Conservation (phyloP, 2,329 filamentous ascomycete species). For the Exophiala sp. region DNA sequence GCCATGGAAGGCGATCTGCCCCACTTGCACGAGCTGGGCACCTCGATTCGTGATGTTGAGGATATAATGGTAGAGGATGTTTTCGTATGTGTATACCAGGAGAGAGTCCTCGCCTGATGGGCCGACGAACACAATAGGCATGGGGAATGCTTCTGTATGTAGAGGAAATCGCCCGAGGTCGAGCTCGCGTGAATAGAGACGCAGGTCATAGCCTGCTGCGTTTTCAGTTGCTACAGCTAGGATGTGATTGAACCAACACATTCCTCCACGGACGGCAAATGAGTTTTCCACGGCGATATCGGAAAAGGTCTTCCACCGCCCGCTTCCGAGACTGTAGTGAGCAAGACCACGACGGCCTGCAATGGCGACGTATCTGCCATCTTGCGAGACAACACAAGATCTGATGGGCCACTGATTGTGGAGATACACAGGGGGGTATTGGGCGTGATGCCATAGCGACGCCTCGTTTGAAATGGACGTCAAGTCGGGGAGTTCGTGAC, state of each 20-base stretch:
- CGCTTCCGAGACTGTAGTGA: constrained; percentile 91
- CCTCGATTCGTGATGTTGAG: constrained; percentile 66
- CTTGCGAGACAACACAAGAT: constrained; percentile 77
- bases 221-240: constrained; percentile 89
- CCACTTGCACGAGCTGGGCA: constrained; percentile 81
- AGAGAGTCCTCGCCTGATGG: constrained; percentile 89
- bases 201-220: constrained; percentile 73
- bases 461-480: constrained; percentile 88
- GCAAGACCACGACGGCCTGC: constrained; percentile 87
- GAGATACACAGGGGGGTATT: constrained; percentile 77
- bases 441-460: constrained; percentile 89
- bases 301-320: constrained; percentile 90
- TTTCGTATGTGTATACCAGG: constrained; percentile 94
- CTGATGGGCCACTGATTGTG: constrained; percentile 90
- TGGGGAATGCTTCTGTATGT: constrained; percentile 69
- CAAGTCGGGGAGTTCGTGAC: constrained; percentile 83
- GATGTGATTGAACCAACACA: constrained; percentile 98
- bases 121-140: constrained; percentile 83
- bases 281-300: constrained; percentile 76
- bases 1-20: constrained; percentile 94
- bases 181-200: constrained; percentile 86
- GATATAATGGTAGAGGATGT: constrained; percentile 89
- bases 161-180: constrained; percentile 67
- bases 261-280: constrained; percentile 86
- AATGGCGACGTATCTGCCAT: constrained; percentile 92